Conservation (phyloP, 352 stramenopile species). For the Globisporangium nagaii region DNA sequence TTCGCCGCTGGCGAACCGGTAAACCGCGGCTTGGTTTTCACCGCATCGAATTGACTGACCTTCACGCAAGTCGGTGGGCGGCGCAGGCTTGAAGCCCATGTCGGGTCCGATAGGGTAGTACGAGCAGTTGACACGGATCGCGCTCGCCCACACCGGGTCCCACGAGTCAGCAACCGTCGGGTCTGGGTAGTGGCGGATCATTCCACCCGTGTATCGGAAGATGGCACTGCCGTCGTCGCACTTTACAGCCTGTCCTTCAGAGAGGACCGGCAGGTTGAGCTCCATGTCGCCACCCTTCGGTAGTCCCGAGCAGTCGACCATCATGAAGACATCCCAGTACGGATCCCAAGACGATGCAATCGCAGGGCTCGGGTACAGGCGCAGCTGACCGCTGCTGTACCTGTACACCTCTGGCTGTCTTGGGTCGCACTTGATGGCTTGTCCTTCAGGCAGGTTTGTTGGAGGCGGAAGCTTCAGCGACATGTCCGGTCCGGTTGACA, state of each 20-base stretch:
- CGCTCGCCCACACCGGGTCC: constrained; percentile 14
- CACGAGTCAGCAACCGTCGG: constrained; percentile 16
- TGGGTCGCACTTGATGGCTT: constrained; percentile 21
- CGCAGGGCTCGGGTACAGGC: constrained; percentile 16
- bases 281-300: constrained; percentile 16
- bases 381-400: constrained; percentile 12
- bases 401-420: constrained; percentile 10
- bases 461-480: constrained; percentile 14
- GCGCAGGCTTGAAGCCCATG: constrained; percentile 3
- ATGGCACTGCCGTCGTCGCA: background rate
- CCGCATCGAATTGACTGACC: constrained; percentile 16
- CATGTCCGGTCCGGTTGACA: constrained; percentile 16
- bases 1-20: constrained; percentile 12
- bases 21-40: background rate
- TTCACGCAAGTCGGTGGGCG: background rate
- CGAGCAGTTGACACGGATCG: constrained; percentile 12
- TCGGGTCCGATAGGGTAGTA: constrained; percentile 4
- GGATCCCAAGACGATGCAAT: constrained; percentile 27
- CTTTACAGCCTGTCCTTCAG: constrained; percentile 5
- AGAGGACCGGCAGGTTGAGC: constrained; percentile 6
- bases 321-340: constrained; percentile 2
- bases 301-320: constrained; percentile 19
- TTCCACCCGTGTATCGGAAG: constrained; percentile 10
- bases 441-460: constrained; percentile 10
- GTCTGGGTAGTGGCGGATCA: constrained; percentile 15